These are phyloP conservation scores for Botryosphaeria dothidea DNA, from an alignment of 2,329 filamentous ascomycete species.

Conservation along the genomic window DNA sequence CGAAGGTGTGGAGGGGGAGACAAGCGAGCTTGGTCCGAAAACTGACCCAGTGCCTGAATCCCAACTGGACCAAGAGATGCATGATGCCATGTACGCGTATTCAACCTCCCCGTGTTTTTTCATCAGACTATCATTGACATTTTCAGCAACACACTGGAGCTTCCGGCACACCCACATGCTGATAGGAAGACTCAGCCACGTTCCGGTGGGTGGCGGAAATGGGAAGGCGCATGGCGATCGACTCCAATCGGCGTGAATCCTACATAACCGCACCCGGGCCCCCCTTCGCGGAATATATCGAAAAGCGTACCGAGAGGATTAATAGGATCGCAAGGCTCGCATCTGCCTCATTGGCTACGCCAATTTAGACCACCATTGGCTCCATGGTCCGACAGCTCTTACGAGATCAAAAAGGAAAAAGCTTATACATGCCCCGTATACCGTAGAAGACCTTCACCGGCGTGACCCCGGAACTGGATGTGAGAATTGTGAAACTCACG, in stretches of 20 bases:
- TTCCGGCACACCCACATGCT: background rate
- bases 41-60: background rate
- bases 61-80: slow-evolving; percentile 13
- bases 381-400: background rate
- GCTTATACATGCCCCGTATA: background rate
- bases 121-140: background rate
- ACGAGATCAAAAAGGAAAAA: background rate
- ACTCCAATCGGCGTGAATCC: slow-evolving; percentile 34
- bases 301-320: background rate
- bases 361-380: background rate
- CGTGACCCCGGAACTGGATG: background rate
- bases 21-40: background rate
- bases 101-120: slow-evolving; percentile 20
- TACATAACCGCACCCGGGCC: background rate
- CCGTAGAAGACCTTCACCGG: background rate
- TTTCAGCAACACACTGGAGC: slow-evolving; percentile 13
- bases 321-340: background rate
- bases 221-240: slow-evolving; percentile 33
- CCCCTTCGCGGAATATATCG: background rate
- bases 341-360: background rate
- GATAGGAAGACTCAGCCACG: background rate
- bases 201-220: slow-evolving; percentile 31
- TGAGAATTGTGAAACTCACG: background rate
- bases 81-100: slow-evolving; percentile 11
- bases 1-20: background rate